Evolutionary conservation across 2,329 filamentous ascomycete species (phyloP).

Genomic region (Aureobasidium sp.): DNA sequence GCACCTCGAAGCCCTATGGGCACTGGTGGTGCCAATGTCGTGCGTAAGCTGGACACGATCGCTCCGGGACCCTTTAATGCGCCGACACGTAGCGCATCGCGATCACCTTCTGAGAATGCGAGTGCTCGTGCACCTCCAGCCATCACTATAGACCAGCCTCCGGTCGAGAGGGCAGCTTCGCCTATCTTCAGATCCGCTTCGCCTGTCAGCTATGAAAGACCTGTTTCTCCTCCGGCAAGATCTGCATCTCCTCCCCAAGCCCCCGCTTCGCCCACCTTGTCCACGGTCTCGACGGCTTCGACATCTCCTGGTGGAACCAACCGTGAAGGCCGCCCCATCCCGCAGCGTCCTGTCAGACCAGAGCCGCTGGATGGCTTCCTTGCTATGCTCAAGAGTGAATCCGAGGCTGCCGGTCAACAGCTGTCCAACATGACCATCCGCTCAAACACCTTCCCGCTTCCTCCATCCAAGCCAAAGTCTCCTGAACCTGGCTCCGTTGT

Average conservation of each 20-base stretch:
- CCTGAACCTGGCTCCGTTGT: background rate
- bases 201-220: background rate
- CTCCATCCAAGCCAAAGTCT: background rate
- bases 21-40: conserved; percentile 34
- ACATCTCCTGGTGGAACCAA: background rate
- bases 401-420: conserved; percentile 9
- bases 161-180: conserved; percentile 1
- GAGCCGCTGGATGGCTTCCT: conserved; percentile 21
- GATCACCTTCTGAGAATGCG: background rate
- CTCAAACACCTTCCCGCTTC: conserved; percentile 17
- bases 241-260: background rate
- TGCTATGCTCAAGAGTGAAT: conserved; percentile 16
- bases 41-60: conserved; percentile 56
- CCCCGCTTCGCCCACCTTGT: conserved; percentile 6
- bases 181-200: background rate
- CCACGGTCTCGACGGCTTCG: background rate
- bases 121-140: background rate
- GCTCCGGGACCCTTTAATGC: conserved; percentile 56
- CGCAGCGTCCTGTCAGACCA: conserved; percentile 27
- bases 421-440: conserved; percentile 10
- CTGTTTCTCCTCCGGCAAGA: background rate
- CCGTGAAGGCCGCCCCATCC: conserved; percentile 22
- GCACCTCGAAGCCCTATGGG: conserved; percentile 40
- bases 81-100: background rate
- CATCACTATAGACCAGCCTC: background rate